A percentile compares a stretch with the other conserved stretches of the same genome.
phyloP scores from a whole-genome alignment of 495 filamentous ascomycete genomes.

The Pyrenopolyporus hunteri region DNA sequence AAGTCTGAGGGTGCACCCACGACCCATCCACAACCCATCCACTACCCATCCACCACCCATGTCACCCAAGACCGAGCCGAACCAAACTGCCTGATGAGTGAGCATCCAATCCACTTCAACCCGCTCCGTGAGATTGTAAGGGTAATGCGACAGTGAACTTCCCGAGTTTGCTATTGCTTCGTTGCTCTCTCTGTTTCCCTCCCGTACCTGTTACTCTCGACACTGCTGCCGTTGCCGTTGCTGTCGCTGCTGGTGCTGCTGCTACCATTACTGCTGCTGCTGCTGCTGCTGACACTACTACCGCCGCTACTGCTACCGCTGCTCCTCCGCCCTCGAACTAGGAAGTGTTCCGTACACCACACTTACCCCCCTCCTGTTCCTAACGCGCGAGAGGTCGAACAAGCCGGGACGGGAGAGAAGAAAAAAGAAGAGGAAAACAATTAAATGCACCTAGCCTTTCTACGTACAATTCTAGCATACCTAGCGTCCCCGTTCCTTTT shows the following conservation, averaged over 20 bases:
- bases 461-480: conserved; percentile 10
- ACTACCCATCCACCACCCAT: no score
- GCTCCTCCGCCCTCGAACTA: conserved; percentile 11
- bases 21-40: no score
- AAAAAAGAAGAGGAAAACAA: conserved; percentile 8
- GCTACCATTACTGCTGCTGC: background rate
- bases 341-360: conserved; percentile 35
- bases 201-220: background rate
- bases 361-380: conserved; percentile 3
- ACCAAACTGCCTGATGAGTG: conserved; percentile 40
- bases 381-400: conserved; percentile 12
- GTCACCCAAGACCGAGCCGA: conserved; percentile 37
- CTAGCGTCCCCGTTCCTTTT: no score
- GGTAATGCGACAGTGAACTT: conserved; percentile 36
- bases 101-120: conserved; percentile 34
- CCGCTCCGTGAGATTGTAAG: conserved; percentile 28
- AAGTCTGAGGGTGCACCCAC: conserved; percentile 33
- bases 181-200: background rate
- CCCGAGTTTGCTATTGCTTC: conserved; percentile 35
- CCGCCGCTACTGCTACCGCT: conserved; percentile 5
- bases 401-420: conserved; percentile 5
- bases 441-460: conserved; percentile 10
- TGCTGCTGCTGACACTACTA: conserved; percentile 13
- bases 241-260: conserved; percentile 11
- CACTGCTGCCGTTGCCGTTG: conserved; percentile 10